phyloP scores from a whole-genome alignment of 2,329 filamentous ascomycete species.

The Aureobasidium sp. region DNA sequence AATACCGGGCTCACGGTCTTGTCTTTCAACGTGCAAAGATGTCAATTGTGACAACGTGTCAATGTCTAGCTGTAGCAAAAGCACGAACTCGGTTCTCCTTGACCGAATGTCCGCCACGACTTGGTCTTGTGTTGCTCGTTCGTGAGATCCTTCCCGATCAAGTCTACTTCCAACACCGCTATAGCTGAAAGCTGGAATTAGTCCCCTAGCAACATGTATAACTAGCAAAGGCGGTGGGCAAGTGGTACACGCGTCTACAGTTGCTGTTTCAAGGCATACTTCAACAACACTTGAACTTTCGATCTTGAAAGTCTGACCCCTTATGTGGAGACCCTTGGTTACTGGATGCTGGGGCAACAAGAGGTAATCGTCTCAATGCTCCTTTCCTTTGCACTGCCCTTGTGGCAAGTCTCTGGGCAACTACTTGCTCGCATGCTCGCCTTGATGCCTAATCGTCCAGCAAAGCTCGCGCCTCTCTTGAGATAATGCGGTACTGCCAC shows the following conservation, averaged over 20 bases:
- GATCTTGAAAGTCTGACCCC: background rate
- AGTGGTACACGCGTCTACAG: background rate
- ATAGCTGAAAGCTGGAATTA: background rate
- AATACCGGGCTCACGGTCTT: background rate
- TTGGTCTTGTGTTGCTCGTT: background rate
- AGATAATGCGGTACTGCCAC: background rate
- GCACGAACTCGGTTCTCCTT: background rate
- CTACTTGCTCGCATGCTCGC: background rate
- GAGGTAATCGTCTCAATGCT: background rate
- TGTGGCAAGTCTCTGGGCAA: background rate
- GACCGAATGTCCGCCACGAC: background rate
- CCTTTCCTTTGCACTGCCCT: background rate
- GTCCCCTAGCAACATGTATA: background rate
- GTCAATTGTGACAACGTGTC: background rate
- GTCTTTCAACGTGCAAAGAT: background rate
- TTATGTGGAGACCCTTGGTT: background rate
- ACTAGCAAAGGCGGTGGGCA: background rate
- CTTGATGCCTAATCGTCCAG: background rate
- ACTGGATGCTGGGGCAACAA: constrained; percentile 3
- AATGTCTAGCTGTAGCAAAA: background rate
- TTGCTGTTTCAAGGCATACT: background rate
- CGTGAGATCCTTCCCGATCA: background rate
- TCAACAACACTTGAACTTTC: background rate
- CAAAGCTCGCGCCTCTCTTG: background rate
- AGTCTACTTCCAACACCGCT: background rate